Conservation (phyloP, 371 early-diverging fungal genomes). For the Rhizopus sp. region DNA sequence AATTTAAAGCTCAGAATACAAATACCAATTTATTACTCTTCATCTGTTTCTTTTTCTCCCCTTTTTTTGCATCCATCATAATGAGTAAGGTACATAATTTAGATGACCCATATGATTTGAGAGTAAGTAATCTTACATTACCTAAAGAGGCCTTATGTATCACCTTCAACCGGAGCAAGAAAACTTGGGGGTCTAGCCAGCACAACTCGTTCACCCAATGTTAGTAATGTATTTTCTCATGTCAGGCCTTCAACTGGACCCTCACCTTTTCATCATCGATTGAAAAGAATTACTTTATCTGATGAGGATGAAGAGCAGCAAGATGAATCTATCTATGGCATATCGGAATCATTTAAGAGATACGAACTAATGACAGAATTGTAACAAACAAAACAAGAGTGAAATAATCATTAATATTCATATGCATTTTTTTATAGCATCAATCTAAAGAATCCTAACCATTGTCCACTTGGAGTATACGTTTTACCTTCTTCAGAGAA, state of each 20-base stretch:
- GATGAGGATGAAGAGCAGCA: conserved; percentile 21
- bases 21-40: not conserved
- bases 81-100: conserved; percentile 19
- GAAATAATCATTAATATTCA: not conserved
- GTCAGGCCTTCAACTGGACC: not conserved
- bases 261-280: conserved; percentile 5
- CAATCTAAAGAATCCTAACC: conserved; percentile 73
- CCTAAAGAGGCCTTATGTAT: conserved; percentile 25
- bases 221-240: conserved; percentile 31
- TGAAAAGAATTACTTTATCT: conserved; percentile 8
- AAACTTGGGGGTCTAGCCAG: conserved; percentile 19
- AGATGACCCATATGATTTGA: not conserved
- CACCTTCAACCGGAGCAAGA: conserved; percentile 31
- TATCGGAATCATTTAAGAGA: conserved; percentile 32
- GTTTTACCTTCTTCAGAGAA: conserved; percentile 82
- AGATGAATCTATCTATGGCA: conserved; percentile 6
- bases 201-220: conserved; percentile 29
- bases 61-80: not conserved
- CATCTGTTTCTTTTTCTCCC: not conserved
- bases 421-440: conserved; percentile 48
- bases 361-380: conserved; percentile 60
- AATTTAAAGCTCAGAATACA: not conserved
- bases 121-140: not conserved
- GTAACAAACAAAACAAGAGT: conserved; percentile 20
- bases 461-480: conserved; percentile 86